Conservation (phyloP, 2,329 filamentous ascomycete genomes). For the Corinectria fuckeliana region DNA sequence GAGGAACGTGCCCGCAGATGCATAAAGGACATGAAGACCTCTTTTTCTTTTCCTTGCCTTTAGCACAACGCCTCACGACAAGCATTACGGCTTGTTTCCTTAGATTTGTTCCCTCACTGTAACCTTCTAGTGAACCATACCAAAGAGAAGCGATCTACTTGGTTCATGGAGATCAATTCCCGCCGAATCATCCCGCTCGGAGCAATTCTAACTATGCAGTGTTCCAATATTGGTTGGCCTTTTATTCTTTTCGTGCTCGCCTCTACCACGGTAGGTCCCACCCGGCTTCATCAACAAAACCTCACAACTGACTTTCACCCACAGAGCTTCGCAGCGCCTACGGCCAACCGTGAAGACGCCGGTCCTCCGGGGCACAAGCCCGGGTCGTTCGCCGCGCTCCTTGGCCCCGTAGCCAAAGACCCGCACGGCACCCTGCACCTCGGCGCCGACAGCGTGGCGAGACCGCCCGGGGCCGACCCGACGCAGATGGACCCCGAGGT, state of each 20-base stretch:
- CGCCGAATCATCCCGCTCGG: neutral
- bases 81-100: neutral
- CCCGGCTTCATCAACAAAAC: neutral
- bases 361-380: neutral
- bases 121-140: neutral
- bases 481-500: slow-evolving; percentile 4
- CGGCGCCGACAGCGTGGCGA: slow-evolving; percentile 2
- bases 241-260: neutral
- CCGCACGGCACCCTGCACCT: neutral
- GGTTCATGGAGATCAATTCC: neutral
- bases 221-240: neutral
- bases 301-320: neutral
- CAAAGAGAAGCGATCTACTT: neutral
- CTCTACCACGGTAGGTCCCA: neutral
- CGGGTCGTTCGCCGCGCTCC: neutral
- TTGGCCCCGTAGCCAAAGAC: slow-evolving; percentile 12
- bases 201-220: neutral
- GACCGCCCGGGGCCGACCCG: slow-evolving; percentile 9
- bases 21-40: neutral
- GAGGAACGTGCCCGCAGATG: neutral
- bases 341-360: neutral
- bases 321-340: neutral
- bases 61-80: too few relatives aligned
- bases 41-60: too few relatives aligned
- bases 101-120: neutral